Percentiles rank a stretch among this genome's conserved stretches.
phyloP scores from a whole-genome alignment of 2,329 filamentous ascomycete species.

The Trichoderma gracile region DNA sequence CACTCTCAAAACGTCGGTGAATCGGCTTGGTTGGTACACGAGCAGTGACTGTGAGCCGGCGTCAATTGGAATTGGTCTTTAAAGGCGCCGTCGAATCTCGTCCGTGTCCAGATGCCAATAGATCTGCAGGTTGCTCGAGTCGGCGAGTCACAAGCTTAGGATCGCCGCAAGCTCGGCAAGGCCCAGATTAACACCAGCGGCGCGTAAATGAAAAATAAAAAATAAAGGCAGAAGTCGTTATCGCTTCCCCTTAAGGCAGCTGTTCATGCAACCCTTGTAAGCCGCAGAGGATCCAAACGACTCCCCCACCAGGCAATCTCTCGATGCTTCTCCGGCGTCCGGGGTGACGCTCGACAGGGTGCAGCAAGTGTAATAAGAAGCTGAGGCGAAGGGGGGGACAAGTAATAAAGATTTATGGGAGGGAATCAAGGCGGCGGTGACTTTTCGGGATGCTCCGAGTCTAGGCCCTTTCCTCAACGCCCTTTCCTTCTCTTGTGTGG shows the following conservation, averaged over 20 bases:
- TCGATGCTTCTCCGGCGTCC: constrained; percentile 3
- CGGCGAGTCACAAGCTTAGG: constrained; percentile 9
- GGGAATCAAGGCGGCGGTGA: neutral
- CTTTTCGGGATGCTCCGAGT: constrained; percentile 1
- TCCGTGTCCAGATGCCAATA: neutral
- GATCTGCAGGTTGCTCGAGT: neutral
- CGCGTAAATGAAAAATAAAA: constrained; percentile 22
- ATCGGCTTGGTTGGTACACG: neutral
- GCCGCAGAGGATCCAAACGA: neutral
- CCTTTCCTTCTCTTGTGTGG: neutral
- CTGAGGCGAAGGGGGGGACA: neutral
- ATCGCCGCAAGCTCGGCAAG: neutral
- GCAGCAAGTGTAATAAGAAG: neutral
- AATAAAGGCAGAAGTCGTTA: neutral
- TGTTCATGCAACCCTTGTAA: constrained; percentile 23
- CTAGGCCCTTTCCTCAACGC: neutral
- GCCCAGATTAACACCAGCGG: neutral
- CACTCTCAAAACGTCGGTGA: neutral
- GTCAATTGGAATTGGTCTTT: neutral
- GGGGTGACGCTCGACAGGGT: constrained; percentile 14
- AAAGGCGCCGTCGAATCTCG: neutral
- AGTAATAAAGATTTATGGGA: neutral
- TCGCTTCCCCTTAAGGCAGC: constrained; percentile 21
- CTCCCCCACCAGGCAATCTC: constrained; percentile 22
- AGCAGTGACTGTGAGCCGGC: neutral